A percentile compares a stretch with the other conserved stretches of the same genome.
phyloP scores from a whole-genome alignment of 768 basidiomycete genomes.

The Rhodotorula paludigena region DNA sequence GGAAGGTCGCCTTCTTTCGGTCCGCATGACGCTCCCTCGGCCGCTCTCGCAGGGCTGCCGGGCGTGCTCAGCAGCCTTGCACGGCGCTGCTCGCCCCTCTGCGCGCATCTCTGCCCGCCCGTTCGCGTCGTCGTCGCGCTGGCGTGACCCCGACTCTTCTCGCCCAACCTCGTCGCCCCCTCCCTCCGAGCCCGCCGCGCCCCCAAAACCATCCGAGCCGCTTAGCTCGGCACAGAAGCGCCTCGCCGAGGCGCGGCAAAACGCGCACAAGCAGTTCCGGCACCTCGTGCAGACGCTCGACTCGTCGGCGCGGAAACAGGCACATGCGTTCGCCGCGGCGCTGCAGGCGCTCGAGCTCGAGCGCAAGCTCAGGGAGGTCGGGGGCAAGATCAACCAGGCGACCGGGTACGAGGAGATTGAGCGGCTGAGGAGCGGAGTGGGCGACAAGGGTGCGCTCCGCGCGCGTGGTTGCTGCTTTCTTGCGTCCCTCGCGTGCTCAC shows the following conservation, averaged over 20 bases:
- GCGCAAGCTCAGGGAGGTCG: constrained; percentile 64
- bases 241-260: constrained; percentile 9
- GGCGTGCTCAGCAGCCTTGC: neutral
- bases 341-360: constrained; percentile 35
- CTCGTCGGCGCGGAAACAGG: constrained; percentile 12
- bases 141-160: neutral
- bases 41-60: neutral
- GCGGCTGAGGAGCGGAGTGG: constrained; percentile 67
- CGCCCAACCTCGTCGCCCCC: neutral
- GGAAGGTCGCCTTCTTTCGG: neutral
- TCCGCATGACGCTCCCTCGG: neutral
- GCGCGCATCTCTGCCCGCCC: neutral
- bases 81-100: neutral
- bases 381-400: constrained; percentile 71
- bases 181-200: neutral
- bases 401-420: constrained; percentile 93
- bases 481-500: neutral
- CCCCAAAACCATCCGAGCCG: neutral
- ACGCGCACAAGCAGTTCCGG: constrained; percentile 18
- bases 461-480: too few species aligned
- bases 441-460: constrained; percentile 63
- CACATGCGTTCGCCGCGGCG: constrained; percentile 17
- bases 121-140: neutral
- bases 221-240: neutral
- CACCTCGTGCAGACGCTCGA: constrained; percentile 12